phyloP scores from a whole-genome alignment of 768 basidiomycete species.

The Auriculariales sp. region DNA sequence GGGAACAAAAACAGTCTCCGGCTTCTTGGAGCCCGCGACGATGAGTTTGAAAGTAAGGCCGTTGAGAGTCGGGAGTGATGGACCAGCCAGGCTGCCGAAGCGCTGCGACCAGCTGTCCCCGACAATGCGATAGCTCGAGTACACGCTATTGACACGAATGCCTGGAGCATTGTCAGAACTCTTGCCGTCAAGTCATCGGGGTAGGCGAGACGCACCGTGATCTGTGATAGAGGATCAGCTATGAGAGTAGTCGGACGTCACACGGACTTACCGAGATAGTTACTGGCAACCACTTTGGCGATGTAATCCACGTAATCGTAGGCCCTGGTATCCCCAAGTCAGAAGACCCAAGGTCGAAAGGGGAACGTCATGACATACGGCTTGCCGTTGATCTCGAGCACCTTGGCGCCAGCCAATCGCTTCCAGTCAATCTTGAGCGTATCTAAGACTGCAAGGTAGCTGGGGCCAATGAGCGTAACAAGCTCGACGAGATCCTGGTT shows the following conservation, averaged over 20 bases:
- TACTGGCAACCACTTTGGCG: background rate
- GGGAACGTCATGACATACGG: background rate
- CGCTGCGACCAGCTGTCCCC: slow-evolving; percentile 3
- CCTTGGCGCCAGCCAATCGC: slow-evolving; percentile 6
- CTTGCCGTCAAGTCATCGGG: background rate
- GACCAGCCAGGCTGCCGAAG: slow-evolving; percentile 9
- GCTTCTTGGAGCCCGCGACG: slow-evolving; percentile 2
- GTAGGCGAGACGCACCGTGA: background rate
- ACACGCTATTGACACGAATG: slow-evolving; percentile 6
- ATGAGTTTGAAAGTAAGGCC: slow-evolving; percentile 7
- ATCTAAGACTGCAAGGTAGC: slow-evolving; percentile 5
- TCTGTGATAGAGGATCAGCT: background rate
- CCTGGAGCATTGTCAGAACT: slow-evolving; percentile 10
- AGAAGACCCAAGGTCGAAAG: background rate
- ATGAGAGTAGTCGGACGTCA: background rate
- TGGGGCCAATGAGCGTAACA: slow-evolving; percentile 1
- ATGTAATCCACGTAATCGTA: background rate
- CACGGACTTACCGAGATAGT: background rate
- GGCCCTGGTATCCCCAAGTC: background rate
- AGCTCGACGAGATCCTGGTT: slow-evolving; percentile 12
- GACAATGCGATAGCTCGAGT: slow-evolving; percentile 5
- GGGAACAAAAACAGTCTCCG: slow-evolving; percentile 8
- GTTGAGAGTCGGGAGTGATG: slow-evolving; percentile 4
- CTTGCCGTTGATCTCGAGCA: slow-evolving; percentile 7
- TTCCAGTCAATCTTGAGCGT: slow-evolving; percentile 5